These are phyloP conservation scores for Beauveria sp. DNA, from an alignment of 2,329 filamentous ascomycete species.

Conservation along the genomic window DNA sequence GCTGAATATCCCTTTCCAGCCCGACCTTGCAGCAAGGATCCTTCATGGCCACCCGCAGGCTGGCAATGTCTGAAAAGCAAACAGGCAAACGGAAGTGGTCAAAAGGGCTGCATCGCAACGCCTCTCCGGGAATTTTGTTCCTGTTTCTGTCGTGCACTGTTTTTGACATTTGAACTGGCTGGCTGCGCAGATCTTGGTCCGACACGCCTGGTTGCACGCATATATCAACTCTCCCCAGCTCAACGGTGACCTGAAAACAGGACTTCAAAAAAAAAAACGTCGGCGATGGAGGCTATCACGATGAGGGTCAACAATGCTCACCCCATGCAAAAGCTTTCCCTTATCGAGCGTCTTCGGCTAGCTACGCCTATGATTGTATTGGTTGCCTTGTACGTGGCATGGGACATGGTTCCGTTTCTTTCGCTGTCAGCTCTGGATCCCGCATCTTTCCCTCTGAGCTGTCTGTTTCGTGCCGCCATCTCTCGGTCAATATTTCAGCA, in stretches of 20 bases:
- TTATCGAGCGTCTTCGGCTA: neutral
- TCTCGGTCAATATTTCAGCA: too few species aligned
- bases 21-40: too few species aligned
- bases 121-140: too few species aligned
- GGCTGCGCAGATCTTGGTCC: too few species aligned
- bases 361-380: constrained; percentile 8
- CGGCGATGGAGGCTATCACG: neutral
- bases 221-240: neutral
- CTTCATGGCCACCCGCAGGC: too few species aligned
- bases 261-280: neutral
- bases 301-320: neutral
- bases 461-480: neutral
- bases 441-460: too few species aligned
- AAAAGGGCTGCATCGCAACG: too few species aligned
- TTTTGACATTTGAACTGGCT: too few species aligned
- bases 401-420: neutral
- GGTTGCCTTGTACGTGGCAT: constrained; percentile 4
- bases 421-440: neutral
- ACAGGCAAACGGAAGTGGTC: too few species aligned
- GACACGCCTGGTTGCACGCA: neutral
- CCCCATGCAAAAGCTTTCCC: neutral
- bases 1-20: too few species aligned
- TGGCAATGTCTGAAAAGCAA: too few species aligned
- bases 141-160: too few species aligned
- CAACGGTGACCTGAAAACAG: neutral